Base-by-base conservation (phyloP, 495 filamentous ascomycete genomes). In the Amorphotheca resinae region DNA sequence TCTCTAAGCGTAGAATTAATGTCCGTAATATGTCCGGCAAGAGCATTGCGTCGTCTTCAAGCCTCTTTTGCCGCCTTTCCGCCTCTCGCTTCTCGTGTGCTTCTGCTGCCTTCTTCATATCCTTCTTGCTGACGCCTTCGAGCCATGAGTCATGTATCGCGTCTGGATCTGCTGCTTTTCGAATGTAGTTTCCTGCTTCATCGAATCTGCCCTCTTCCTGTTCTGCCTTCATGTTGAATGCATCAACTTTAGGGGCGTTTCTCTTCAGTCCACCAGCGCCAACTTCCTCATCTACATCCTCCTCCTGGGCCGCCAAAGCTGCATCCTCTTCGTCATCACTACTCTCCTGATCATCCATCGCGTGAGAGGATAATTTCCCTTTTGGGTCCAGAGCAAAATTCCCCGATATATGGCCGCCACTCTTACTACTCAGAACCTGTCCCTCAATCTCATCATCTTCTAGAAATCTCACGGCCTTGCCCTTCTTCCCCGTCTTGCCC, bases 161-260 rank as follows among this genome's bases (percentile, higher is more conserved):
- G 54, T 95, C 86, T 1, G 87, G 85, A 54, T 98, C 91, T 0
- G 62, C 68, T 1, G 87, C 87, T 49, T 88, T 91, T n/a, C 91
- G 73, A 22, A 98, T 77, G 58, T 71, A 98, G 57, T 95, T 96
- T 2, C 91, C 91, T 12, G 76, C 65, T 41, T 84, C 83, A 56
- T 98, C 91, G 53, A 95, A 96, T 9, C 76, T 68, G 0, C 91
- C 91, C 55, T 96, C 91, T 58, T 98, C 93, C 55, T 87, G 78
- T 61, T 98, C 91, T 4, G 69, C 63, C 37, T 72, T 76, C 75
- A 98, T 87, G 55, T 98, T 95, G 70, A 98, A 98, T 0, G 87
- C 91, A 61, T 95, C 91, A 20, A 96, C 69, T 52, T 91, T 80
- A n/a, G 91, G 91, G 12, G 93, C 93, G 59, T 93, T 85, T 57